Percentiles rank a stretch among this genome's conserved stretches.
These are phyloP conservation scores for Citrus cavaleriei DNA, from an alignment of 345 rosid species.

Conservation along the genomic window DNA sequence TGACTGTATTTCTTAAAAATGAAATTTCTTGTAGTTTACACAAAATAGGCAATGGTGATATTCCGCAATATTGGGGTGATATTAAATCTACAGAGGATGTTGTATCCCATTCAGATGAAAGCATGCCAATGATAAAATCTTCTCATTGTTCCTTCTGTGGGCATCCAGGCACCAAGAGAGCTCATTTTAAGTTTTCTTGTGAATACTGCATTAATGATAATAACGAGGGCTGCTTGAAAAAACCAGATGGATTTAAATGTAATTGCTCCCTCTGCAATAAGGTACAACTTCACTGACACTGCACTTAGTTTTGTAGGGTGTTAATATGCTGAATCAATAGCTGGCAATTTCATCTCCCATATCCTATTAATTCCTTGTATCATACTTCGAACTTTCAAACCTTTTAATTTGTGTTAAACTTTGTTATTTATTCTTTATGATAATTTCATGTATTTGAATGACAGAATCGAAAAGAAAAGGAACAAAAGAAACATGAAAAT, in stretches of 20 bases:
- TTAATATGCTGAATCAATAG: not conserved
- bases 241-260: slow-evolving; percentile 60
- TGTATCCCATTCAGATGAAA: slow-evolving; percentile 23
- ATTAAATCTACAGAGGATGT: slow-evolving; percentile 25
- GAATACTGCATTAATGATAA: slow-evolving; percentile 41
- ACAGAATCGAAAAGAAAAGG: slow-evolving; percentile 53
- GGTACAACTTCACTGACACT: slow-evolving; percentile 28
- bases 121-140: slow-evolving; percentile 35
- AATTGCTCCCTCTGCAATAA: slow-evolving; percentile 54
- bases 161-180: slow-evolving; percentile 75
- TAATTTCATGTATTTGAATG: slow-evolving; percentile 5
- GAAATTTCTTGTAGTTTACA: slow-evolving; percentile 41
- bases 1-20: not conserved
- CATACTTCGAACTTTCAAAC: not conserved
- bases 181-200: slow-evolving; percentile 63
- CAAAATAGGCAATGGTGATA: slow-evolving; percentile 51
- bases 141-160: slow-evolving; percentile 92
- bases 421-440: not conserved
- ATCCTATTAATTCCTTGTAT: not conserved
- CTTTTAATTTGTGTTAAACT: not conserved
- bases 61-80: slow-evolving; percentile 24
- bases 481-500: slow-evolving; percentile 49
- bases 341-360: not conserved
- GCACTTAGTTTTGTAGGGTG: not conserved
- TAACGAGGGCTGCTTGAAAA: slow-evolving; percentile 53